Evolutionary conservation across 805 yeast species (phyloP).

Genomic region (Wickerhamiella dianesei): DNA sequence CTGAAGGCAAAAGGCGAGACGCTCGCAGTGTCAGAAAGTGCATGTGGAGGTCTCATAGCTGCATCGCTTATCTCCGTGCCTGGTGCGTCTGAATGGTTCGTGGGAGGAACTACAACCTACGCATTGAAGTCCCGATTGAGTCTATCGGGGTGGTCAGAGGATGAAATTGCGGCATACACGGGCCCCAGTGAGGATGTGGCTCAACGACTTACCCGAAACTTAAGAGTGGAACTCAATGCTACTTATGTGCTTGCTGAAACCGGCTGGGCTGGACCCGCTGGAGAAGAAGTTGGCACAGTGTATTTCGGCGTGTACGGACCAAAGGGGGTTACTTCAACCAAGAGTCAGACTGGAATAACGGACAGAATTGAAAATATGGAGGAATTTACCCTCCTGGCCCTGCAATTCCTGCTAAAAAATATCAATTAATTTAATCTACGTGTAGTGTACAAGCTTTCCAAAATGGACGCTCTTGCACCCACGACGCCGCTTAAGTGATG

Average conservation of each 20-base stretch:
- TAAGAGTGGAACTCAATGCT: constrained; percentile 68
- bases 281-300: constrained; percentile 43
- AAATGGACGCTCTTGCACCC: too few species aligned
- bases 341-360: constrained; percentile 31
- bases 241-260: constrained; percentile 74
- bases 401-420: constrained; percentile 41
- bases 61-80: constrained; percentile 72
- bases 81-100: constrained; percentile 72
- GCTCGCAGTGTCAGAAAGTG: constrained; percentile 61
- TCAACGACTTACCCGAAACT: constrained; percentile 58
- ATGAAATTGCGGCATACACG: constrained; percentile 57
- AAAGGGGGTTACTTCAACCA: constrained; percentile 31
- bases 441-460: too few species aligned
- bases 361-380: constrained; percentile 64
- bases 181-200: constrained; percentile 76
- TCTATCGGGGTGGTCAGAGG: constrained; percentile 64
- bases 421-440: too few species aligned
- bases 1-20: constrained; percentile 45
- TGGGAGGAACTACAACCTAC: constrained; percentile 73
- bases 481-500: too few species aligned
- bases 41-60: constrained; percentile 77
- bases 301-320: constrained; percentile 64
- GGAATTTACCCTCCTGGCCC: constrained; percentile 53
- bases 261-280: constrained; percentile 73
- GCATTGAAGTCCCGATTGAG: constrained; percentile 61